Conservation (phyloP, 441 rosid genomes). For the Codiaeum variegatum region DNA sequence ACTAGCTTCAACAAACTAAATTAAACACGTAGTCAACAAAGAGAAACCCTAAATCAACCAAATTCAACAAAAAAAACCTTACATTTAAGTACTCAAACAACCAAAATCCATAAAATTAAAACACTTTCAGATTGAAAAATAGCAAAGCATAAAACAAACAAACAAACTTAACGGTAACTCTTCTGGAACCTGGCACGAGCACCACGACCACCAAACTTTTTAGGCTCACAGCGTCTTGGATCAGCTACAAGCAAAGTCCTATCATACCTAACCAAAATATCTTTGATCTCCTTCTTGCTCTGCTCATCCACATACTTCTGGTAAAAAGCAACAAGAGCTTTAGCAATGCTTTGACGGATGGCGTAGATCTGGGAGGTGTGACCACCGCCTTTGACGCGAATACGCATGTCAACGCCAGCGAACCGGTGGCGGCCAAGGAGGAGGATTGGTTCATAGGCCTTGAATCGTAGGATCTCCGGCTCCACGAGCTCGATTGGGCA, state of each 20-base stretch:
- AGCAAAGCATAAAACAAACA: neutral
- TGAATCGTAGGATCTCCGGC: constrained; percentile 77
- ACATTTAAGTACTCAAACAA: neutral
- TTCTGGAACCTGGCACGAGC: constrained; percentile 91
- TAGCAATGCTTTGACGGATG: constrained; percentile 71
- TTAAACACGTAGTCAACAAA: neutral
- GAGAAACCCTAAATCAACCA: neutral
- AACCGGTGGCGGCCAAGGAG: constrained; percentile 67
- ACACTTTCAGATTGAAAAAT: too few species aligned
- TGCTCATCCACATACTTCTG: constrained; percentile 80
- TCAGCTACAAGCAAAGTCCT: constrained; percentile 32
- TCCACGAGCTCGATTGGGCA: constrained; percentile 67
- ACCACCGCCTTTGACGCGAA: constrained; percentile 69
- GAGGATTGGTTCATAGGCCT: constrained; percentile 64
- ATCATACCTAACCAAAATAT: constrained; percentile 64
- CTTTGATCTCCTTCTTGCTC: constrained; percentile 79
- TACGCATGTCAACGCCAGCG: constrained; percentile 74
- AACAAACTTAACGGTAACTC: constrained; percentile 58
- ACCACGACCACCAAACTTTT: constrained; percentile 68
- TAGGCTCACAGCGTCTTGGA: neutral
- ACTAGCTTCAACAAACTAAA: neutral
- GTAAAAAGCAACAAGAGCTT: constrained; percentile 65
- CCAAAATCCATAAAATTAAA: neutral
- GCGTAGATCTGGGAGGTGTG: constrained; percentile 82
- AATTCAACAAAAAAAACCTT: neutral